A percentile compares a stretch with the other conserved stretches of the same genome.
phyloP scores from a whole-genome alignment of 2,329 filamentous ascomycete genomes.

The Calonectria pseudoreteaudii region DNA sequence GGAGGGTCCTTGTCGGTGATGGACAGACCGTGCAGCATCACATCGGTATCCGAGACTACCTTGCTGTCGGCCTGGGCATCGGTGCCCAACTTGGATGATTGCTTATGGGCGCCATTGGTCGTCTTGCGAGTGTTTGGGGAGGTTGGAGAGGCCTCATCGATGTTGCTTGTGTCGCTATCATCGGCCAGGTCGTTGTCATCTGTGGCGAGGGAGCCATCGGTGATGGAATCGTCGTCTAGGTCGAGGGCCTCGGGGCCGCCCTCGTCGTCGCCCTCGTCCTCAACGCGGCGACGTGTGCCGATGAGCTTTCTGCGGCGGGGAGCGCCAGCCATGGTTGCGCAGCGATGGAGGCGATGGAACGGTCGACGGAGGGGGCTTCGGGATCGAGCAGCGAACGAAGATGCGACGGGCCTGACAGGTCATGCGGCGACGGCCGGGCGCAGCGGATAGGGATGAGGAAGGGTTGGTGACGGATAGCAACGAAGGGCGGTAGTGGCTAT shows the following conservation, averaged over 20 bases:
- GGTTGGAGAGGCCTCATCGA: conserved; percentile 67
- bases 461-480: conserved; percentile 20
- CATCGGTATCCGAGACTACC: conserved; percentile 64
- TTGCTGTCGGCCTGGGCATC: conserved; percentile 49
- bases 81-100: conserved; percentile 48
- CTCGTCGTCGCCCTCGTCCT: conserved; percentile 79
- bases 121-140: conserved; percentile 55
- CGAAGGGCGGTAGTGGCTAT: neutral
- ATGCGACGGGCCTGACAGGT: conserved; percentile 40
- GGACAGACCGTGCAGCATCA: conserved; percentile 68
- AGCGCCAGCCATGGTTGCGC: conserved; percentile 50
- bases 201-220: conserved; percentile 71
- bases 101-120: conserved; percentile 56
- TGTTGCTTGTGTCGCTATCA: conserved; percentile 74
- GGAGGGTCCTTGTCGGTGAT: conserved; percentile 56
- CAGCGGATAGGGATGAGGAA: conserved; percentile 32
- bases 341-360: conserved; percentile 42
- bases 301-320: conserved; percentile 74
- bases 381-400: conserved; percentile 42
- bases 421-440: conserved; percentile 44
- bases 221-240: conserved; percentile 74
- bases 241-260: conserved; percentile 66
- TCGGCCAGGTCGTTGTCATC: conserved; percentile 71
- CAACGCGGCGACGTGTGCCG: conserved; percentile 75
- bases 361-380: conserved; percentile 46